phyloP scores from a whole-genome alignment of 768 basidiomycete genomes.

The Collybiopsis confluens region DNA sequence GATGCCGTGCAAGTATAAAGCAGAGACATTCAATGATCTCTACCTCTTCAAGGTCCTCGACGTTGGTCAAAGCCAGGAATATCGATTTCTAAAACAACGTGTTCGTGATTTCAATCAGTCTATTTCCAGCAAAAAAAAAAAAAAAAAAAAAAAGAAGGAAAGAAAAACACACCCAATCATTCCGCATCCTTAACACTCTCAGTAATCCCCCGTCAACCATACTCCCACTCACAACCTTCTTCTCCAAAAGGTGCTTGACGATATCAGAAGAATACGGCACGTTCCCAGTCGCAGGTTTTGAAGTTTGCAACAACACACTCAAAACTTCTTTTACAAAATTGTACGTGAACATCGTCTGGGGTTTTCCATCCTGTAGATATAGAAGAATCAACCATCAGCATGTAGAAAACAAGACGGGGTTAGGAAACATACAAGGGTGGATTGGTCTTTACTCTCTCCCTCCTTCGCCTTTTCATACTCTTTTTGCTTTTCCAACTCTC shows the following conservation, averaged over 20 bases:
- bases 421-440: not conserved
- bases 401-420: not conserved
- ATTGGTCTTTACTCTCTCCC: not conserved
- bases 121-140: not conserved
- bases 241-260: slow-evolving; percentile 53
- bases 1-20: slow-evolving; percentile 35
- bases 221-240: slow-evolving; percentile 47
- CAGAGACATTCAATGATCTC: slow-evolving; percentile 56
- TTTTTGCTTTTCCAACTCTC: too few species aligned
- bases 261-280: slow-evolving; percentile 53
- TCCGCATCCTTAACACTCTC: slow-evolving; percentile 41
- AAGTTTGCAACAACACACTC: slow-evolving; percentile 41
- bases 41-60: slow-evolving; percentile 62
- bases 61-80: slow-evolving; percentile 44
- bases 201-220: slow-evolving; percentile 65
- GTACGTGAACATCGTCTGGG: slow-evolving; percentile 23
- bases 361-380: not conserved
- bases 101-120: not conserved
- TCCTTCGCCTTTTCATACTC: slow-evolving; percentile 10
- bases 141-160: too few species aligned
- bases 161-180: slow-evolving; percentile 65
- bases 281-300: slow-evolving; percentile 29
- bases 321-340: slow-evolving; percentile 60
- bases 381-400: not conserved
- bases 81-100: slow-evolving; percentile 41